Conservation (phyloP, 257 asterid genomes). For the Coffea canephora region DNA sequence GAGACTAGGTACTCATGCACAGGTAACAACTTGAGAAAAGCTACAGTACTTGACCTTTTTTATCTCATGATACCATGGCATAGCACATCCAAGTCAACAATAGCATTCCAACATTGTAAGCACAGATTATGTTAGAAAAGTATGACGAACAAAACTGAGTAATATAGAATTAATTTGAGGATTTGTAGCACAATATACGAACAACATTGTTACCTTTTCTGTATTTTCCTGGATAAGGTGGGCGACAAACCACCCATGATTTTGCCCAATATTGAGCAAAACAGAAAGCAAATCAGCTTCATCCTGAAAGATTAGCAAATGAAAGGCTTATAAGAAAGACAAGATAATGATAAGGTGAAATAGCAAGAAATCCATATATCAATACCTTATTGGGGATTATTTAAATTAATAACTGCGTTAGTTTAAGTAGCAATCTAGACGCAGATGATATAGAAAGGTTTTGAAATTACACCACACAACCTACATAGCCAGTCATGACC, state of each 20-base stretch:
- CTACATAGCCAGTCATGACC: slow-evolving; percentile 7
- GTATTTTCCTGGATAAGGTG: slow-evolving; percentile 49
- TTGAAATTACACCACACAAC: background rate
- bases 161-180: background rate
- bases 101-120: background rate
- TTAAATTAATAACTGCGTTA: background rate
- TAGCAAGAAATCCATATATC: background rate
- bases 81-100: background rate
- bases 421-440: slow-evolving; percentile 1
- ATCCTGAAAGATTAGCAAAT: slow-evolving; percentile 50
- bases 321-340: background rate
- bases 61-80: background rate
- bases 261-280: slow-evolving; percentile 58
- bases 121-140: background rate
- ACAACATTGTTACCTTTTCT: slow-evolving; percentile 52
- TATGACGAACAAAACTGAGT: background rate
- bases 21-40: no score
- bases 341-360: background rate
- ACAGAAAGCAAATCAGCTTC: slow-evolving; percentile 64
- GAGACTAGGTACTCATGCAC: no score
- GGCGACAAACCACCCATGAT: slow-evolving; percentile 59
- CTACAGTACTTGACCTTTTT: background rate
- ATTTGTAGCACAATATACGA: background rate
- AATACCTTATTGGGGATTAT: background rate
- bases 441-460: background rate